A percentile compares a stretch with the other conserved stretches of the same genome.
phyloP scores from a whole-genome alignment of 1,139 yeast genomes.

The Kazachstania sp. region DNA sequence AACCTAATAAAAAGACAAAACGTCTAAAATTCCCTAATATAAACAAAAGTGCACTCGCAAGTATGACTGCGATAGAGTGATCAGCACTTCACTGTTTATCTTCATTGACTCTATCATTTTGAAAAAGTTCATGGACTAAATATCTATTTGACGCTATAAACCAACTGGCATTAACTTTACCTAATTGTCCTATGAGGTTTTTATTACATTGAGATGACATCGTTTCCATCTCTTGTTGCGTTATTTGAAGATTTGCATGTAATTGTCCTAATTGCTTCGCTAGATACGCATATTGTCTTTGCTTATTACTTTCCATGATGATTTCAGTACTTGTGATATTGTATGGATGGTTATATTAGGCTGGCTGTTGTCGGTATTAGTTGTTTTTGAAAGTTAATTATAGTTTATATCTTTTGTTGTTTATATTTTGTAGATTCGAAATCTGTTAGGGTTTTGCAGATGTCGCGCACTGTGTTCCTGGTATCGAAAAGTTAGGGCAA shows the following conservation, averaged over 20 bases:
- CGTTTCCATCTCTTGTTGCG: slow-evolving; percentile 21
- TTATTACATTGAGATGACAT: slow-evolving; percentile 28
- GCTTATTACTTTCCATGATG: slow-evolving; percentile 20
- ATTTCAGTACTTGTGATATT: background rate
- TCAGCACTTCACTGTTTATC: background rate
- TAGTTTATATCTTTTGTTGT: too few relatives aligned
- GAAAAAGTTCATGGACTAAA: slow-evolving; percentile 10
- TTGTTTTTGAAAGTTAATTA: too few relatives aligned
- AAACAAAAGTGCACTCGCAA: too few relatives aligned
- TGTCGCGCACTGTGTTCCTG: too few relatives aligned
- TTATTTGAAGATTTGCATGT: slow-evolving; percentile 21
- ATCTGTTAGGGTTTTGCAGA: too few relatives aligned
- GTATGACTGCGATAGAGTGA: too few relatives aligned
- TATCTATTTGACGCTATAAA: slow-evolving; percentile 28
- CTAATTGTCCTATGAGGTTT: slow-evolving; percentile 27
- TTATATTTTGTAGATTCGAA: too few relatives aligned
- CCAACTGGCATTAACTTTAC: slow-evolving; percentile 29
- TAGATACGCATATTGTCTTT: slow-evolving; percentile 27
- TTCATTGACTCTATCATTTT: background rate
- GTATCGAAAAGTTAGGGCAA: too few relatives aligned
- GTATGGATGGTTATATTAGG: too few relatives aligned
- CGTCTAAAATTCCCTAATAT: too few relatives aligned
- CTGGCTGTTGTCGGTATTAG: too few relatives aligned
- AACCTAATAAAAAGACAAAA: too few relatives aligned
- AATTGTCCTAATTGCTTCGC: slow-evolving; percentile 24